Base-by-base conservation (phyloP, 371 early-diverging fungal species). In the Coemansia sp. region DNA sequence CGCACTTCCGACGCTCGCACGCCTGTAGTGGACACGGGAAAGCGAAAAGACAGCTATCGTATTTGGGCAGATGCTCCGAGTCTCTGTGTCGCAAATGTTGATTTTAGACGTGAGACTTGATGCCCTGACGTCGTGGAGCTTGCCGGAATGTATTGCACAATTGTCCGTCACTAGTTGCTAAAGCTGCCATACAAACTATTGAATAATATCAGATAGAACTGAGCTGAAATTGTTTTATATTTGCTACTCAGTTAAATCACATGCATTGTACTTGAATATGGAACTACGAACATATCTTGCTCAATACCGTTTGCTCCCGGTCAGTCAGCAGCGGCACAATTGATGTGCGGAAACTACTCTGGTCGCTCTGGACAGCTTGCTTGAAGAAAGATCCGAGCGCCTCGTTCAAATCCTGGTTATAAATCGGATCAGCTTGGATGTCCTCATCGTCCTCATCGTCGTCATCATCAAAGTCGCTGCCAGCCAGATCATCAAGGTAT, bases 371-470 rank as follows among this genome's bases (percentile, higher is more conserved):
- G 24, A 83, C 83, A 66, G 88, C 88, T 66, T 86, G 86, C 40
- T 84, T 83, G 83, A 92, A 87, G 80, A 91, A 92, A n/a, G 87
- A 80, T 11, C 84, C 71, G 39, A 92, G 77, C 61, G 87, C 88
- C 26, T 84, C 81, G 79, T 86, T 81, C 13, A 80, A 65, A 28
- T 71, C 52, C 52, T 76, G 65, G 58, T 48, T 65, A 66, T 66
- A 75, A 15, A 67, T 67, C 23, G 69, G 68, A 54, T 78, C 69
- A 9, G 61, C 60, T 54, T 64, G 46, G 7, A 61, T 56, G n/a
- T 78, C 78, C 4, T 92, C 92, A 51, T 89, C 84, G 61, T 87
- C 86, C 57, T 87, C 90, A 49, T 88, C 88, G 63, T 87, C 87
- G n/a, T 84, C 88, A 15, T 84, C 86, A 1, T 72, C 66, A n/a